These are phyloP conservation scores for Neofusicoccum kwambonambiense DNA, from an alignment of 2,329 filamentous ascomycete genomes.

Conservation along the genomic window DNA sequence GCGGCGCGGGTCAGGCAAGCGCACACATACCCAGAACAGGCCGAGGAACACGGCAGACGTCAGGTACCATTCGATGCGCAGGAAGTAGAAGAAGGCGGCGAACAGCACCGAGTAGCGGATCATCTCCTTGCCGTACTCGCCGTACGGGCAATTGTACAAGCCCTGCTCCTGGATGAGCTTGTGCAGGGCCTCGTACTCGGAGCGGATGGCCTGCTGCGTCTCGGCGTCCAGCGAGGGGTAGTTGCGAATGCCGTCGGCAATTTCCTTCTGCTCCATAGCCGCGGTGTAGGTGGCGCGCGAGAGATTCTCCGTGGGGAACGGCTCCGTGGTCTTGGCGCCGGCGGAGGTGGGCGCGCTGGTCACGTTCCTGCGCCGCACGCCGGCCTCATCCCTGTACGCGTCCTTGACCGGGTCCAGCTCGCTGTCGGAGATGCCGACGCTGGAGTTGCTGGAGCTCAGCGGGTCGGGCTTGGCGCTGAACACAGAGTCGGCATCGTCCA, in stretches of 20 bases:
- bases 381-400: neutral
- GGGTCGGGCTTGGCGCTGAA: conserved; percentile 5
- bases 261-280: conserved; percentile 37
- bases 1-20: neutral
- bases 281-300: conserved; percentile 33
- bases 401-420: neutral
- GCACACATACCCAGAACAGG: conserved; percentile 56
- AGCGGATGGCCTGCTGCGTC: conserved; percentile 56
- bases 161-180: conserved; percentile 55
- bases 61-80: conserved; percentile 56
- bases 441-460: conserved; percentile 10
- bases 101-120: conserved; percentile 57
- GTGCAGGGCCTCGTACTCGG: conserved; percentile 58
- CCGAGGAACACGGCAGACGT: conserved; percentile 60
- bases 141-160: conserved; percentile 59
- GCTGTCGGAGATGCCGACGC: neutral
- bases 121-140: conserved; percentile 59
- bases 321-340: neutral
- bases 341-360: neutral
- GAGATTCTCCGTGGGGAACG: conserved; percentile 22
- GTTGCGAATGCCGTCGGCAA: conserved; percentile 35
- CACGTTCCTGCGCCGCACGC: neutral
- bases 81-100: conserved; percentile 44
- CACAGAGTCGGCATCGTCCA: neutral
- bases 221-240: conserved; percentile 55